Percentiles rank a stretch among this genome's conserved stretches.
phyloP scores from a whole-genome alignment of 2,329 filamentous ascomycete genomes.

The Cephalotrichum gorgonifer region DNA sequence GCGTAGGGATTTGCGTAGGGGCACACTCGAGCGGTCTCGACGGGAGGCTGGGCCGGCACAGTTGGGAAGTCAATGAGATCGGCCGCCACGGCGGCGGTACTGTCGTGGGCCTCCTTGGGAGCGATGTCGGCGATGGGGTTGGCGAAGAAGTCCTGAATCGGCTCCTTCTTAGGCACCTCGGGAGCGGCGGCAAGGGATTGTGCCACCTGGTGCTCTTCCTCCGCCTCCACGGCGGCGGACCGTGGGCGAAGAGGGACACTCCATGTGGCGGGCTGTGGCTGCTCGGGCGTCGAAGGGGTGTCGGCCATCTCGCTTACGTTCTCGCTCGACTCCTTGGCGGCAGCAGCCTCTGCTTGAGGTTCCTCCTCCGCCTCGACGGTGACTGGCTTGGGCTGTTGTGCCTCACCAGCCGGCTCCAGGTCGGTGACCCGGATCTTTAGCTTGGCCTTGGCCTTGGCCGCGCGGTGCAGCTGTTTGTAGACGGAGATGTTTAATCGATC shows the following conservation, averaged over 20 bases:
- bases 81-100: too few species aligned
- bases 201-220: background rate
- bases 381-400: slow-evolving; percentile 22
- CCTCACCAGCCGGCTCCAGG: slow-evolving; percentile 20
- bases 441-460: slow-evolving; percentile 97
- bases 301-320: background rate
- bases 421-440: slow-evolving; percentile 71
- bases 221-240: background rate
- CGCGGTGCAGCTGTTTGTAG: slow-evolving; percentile 94
- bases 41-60: too few species aligned
- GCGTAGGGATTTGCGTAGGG: background rate
- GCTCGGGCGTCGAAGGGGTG: background rate
- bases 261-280: background rate
- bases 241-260: background rate
- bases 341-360: background rate
- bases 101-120: too few species aligned
- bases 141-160: background rate
- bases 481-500: slow-evolving; percentile 68
- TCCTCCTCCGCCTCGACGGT: slow-evolving; percentile 35
- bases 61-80: too few species aligned
- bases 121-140: background rate
- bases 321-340: background rate
- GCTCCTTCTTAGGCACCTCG: background rate
- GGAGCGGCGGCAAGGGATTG: background rate
- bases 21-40: background rate